A percentile compares a stretch with the other conserved stretches of the same genome.
These are phyloP conservation scores for Cyberlindnera suaveolens DNA, from an alignment of 805 yeast species.

Conservation along the genomic window DNA sequence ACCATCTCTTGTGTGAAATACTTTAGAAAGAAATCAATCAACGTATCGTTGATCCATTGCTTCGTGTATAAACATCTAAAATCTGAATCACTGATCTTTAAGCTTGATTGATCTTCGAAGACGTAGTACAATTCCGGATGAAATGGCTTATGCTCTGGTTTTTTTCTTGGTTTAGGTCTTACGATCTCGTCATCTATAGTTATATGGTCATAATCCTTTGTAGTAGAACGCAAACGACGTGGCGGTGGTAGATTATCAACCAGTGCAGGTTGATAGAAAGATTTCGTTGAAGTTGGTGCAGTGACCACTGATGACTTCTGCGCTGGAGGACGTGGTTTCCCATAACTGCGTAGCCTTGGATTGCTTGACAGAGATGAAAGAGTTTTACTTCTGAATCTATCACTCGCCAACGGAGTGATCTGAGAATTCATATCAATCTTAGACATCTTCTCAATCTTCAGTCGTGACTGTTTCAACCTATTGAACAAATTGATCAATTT, in stretches of 20 bases:
- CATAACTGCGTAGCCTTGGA: too few relatives aligned
- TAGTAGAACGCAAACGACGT: neutral
- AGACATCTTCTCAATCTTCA: neutral
- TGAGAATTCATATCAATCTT: neutral
- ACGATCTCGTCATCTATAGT: neutral
- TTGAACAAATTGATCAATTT: neutral
- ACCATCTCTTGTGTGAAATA: slow-evolving; percentile 39
- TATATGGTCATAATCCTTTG: slow-evolving; percentile 3
- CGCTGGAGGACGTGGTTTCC: too few relatives aligned
- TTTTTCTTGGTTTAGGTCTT: neutral
- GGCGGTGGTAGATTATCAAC: neutral
- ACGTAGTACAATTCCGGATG: slow-evolving; percentile 41
- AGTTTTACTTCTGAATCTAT: too few relatives aligned
- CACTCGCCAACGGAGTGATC: neutral
- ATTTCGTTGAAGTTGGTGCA: slow-evolving; percentile 1
- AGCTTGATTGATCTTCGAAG: slow-evolving; percentile 47
- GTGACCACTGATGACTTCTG: too few relatives aligned
- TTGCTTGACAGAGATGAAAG: too few relatives aligned
- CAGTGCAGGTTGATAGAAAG: slow-evolving; percentile 1
- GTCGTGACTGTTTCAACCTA: neutral
- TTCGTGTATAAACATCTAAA: slow-evolving; percentile 72
- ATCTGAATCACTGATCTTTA: slow-evolving; percentile 62
- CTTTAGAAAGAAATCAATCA: slow-evolving; percentile 78
- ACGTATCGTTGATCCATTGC: slow-evolving; percentile 85
- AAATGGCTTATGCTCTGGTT: slow-evolving; percentile 16